These are phyloP conservation scores for Blastocystis sp. DNA, from an alignment of 352 stramenopile genomes.

Conservation along the genomic window DNA sequence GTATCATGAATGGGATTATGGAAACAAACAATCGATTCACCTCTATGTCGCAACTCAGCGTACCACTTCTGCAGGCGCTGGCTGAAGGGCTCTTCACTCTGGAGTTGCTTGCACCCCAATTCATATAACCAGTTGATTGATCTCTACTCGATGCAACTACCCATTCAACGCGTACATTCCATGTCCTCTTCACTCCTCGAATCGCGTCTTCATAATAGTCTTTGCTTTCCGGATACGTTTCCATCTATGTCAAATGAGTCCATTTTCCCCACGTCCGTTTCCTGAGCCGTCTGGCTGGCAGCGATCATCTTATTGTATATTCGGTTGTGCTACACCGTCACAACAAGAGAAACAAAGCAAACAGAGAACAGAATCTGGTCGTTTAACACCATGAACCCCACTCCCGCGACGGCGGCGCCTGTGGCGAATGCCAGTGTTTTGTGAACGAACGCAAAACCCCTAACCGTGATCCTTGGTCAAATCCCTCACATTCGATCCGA, in stretches of 20 bases:
- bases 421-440: not conserved
- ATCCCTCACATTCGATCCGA: not conserved
- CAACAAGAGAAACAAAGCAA: not conserved
- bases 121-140: not conserved
- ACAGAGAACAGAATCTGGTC: constrained; percentile 15
- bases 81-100: not conserved
- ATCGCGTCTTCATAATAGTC: not conserved
- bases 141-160: not conserved
- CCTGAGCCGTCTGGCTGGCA: not conserved
- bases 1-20: not conserved
- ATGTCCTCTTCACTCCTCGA: not conserved
- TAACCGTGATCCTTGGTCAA: not conserved
- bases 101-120: not conserved
- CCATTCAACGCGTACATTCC: not conserved
- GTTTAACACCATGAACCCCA: not conserved
- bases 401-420: not conserved
- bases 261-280: not conserved
- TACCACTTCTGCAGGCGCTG: not conserved
- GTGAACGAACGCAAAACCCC: not conserved
- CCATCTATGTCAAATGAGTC: not conserved
- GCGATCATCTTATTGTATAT: not conserved
- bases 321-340: not conserved
- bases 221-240: not conserved
- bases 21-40: not conserved
- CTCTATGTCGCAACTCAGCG: not conserved